Evolutionary conservation across 768 basidiomycete species (phyloP).

Genomic region (Lyophyllum atratum): DNA sequence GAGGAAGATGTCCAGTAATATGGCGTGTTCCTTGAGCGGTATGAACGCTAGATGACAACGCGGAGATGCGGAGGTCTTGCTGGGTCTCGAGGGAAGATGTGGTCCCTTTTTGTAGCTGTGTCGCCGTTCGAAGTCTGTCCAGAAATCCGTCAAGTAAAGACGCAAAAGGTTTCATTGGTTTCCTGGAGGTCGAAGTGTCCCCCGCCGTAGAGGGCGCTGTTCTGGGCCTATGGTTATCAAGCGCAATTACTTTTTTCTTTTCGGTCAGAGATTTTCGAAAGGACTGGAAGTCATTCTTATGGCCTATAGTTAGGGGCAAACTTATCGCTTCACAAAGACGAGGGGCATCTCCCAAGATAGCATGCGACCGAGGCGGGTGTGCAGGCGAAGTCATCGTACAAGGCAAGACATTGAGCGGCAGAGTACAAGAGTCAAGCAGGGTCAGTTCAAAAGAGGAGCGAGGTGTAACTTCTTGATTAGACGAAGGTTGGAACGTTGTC

Average conservation of each 20-base stretch:
- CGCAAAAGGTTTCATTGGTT: constrained; percentile 32
- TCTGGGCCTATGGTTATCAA: not conserved
- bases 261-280: not conserved
- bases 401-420: not conserved
- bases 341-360: not conserved
- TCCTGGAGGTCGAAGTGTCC: constrained; percentile 7
- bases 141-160: constrained; percentile 37
- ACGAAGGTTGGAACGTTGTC: not conserved
- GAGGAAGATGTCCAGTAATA: not conserved
- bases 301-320: not conserved
- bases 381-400: not conserved
- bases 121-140: constrained; percentile 34
- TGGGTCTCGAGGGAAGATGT: not conserved
- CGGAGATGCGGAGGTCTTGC: not conserved
- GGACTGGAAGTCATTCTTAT: not conserved
- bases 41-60: not conserved
- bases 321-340: not conserved
- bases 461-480: not conserved
- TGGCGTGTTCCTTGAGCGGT: not conserved
- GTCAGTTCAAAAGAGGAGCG: not conserved
- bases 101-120: constrained; percentile 6
- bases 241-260: not conserved
- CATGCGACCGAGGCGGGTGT: not conserved
- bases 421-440: not conserved
- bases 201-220: not conserved